phyloP scores from a whole-genome alignment of 23 red algal species.

The Pyropia haitanensis region DNA sequence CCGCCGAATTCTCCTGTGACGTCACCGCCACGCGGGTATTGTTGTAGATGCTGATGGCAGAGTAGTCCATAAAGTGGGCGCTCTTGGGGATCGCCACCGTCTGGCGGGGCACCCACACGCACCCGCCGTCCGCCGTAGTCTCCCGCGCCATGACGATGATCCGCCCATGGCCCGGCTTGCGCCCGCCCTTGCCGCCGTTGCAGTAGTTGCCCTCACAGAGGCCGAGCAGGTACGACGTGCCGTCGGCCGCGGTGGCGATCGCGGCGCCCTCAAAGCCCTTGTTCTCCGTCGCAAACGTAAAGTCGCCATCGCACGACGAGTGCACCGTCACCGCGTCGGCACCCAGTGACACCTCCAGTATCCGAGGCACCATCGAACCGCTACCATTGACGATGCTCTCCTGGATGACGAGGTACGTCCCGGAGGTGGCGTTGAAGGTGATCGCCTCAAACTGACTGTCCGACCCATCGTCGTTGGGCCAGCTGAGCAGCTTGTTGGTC shows the following conservation, averaged over 20 bases:
- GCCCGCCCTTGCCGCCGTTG: constrained; percentile 19
- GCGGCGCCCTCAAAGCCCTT: constrained; percentile 53
- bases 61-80: constrained; percentile 32
- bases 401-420: constrained; percentile 7
- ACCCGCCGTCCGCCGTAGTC: background rate
- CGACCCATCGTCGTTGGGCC: background rate
- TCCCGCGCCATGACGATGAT: constrained; percentile 28
- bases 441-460: constrained; percentile 24
- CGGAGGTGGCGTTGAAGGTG: constrained; percentile 25
- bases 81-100: constrained; percentile 9
- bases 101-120: constrained; percentile 13
- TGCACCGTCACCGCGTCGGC: constrained; percentile 9
- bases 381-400: background rate
- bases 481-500: background rate
- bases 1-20: constrained; percentile 34
- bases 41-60: constrained; percentile 18
- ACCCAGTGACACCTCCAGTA: constrained; percentile 5
- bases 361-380: too few species aligned
- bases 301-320: constrained; percentile 11
- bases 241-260: constrained; percentile 12
- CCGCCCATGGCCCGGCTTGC: constrained; percentile 18
- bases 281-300: constrained; percentile 24
- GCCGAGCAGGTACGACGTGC: constrained; percentile 11
- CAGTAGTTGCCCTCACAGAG: constrained; percentile 50
- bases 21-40: constrained; percentile 11